Evolutionary conservation across 2,329 filamentous ascomycete species (phyloP).

Genomic region (Pseudogymnoascus sp.): DNA sequence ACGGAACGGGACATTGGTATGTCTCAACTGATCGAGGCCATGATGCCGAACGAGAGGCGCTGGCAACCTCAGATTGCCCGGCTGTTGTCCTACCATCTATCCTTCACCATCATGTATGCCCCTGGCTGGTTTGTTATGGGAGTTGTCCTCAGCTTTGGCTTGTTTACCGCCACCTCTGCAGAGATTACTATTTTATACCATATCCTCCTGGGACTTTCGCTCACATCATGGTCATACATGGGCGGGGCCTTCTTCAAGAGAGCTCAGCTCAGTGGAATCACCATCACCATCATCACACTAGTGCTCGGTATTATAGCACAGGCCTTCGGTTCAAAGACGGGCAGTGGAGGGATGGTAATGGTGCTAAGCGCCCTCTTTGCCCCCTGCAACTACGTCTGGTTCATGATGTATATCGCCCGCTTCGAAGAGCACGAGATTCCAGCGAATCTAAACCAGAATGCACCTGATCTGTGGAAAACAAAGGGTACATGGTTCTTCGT

Average conservation of each 20-base stretch:
- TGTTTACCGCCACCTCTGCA: conserved; percentile 56
- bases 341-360: conserved; percentile 52
- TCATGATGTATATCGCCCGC: conserved; percentile 65
- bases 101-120: conserved; percentile 71
- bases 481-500: conserved; percentile 71
- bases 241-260: conserved; percentile 78
- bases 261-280: conserved; percentile 80
- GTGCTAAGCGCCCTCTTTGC: conserved; percentile 71
- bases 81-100: conserved; percentile 69
- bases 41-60: conserved; percentile 67
- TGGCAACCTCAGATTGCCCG: conserved; percentile 74
- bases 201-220: conserved; percentile 63
- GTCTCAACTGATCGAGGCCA: conserved; percentile 80
- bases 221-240: conserved; percentile 73
- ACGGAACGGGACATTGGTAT: conserved; percentile 80
- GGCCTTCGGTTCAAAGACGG: conserved; percentile 44
- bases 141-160: conserved; percentile 50
- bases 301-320: conserved; percentile 77
- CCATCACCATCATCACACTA: conserved; percentile 61
- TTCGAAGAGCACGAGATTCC: conserved; percentile 57
- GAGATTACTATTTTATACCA: conserved; percentile 66
- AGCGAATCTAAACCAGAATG: conserved; percentile 51
- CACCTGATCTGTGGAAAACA: conserved; percentile 61
- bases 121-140: conserved; percentile 77
- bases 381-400: conserved; percentile 81